Evolutionary conservation across 768 basidiomycete species (phyloP).

Genomic region (Dentipellis sp.): DNA sequence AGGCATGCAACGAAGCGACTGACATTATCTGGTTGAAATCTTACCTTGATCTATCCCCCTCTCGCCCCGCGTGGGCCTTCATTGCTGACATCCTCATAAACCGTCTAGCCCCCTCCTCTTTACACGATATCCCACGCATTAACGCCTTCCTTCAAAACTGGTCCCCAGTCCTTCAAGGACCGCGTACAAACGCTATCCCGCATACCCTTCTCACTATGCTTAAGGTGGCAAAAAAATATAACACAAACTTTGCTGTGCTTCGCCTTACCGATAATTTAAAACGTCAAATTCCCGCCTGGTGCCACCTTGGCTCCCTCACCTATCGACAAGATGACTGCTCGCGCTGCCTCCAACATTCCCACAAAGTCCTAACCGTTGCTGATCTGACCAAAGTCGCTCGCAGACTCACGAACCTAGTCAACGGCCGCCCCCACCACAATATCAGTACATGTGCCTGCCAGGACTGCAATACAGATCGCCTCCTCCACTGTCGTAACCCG

Average conservation of each 20-base stretch:
- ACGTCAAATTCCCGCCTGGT: slow-evolving; percentile 8
- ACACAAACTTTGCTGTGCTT: not conserved
- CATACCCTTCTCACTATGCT: slow-evolving; percentile 1
- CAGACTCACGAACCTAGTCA: too few species aligned
- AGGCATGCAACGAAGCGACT: slow-evolving; percentile 5
- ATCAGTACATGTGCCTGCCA: too few species aligned
- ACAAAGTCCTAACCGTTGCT: too few species aligned
- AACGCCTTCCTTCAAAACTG: slow-evolving; percentile 10
- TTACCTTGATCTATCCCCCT: not conserved
- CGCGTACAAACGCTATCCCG: not conserved
- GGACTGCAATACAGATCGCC: too few species aligned
- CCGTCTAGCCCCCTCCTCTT: not conserved
- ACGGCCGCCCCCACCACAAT: too few species aligned
- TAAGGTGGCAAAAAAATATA: not conserved
- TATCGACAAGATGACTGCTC: not conserved
- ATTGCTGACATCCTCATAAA: not conserved
- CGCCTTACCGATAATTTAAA: not conserved
- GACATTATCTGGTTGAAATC: slow-evolving; percentile 7
- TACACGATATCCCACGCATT: not conserved
- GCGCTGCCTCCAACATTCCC: too few species aligned
- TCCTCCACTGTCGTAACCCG: not conserved
- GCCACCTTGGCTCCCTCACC: slow-evolving; percentile 5
- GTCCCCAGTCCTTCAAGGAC: not conserved
- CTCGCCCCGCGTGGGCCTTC: slow-evolving; percentile 9
- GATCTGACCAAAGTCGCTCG: too few species aligned